Base-by-base conservation (phyloP, 1,139 yeast genomes). In the Saccharomycopsis phalli region DNA sequence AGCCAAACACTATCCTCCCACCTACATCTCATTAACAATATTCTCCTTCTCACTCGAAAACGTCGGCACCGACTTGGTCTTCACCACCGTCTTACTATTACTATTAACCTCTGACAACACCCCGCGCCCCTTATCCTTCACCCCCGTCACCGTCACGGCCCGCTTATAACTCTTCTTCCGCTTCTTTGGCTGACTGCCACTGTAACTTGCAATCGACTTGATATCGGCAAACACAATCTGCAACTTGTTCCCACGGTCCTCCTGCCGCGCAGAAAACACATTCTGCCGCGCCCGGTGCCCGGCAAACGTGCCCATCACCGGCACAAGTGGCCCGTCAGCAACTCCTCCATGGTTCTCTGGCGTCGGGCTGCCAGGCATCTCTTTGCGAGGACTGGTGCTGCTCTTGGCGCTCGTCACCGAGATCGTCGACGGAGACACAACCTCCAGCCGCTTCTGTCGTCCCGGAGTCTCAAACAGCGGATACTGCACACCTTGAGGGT, bases 271-370 rank as follows among this genome's bases (percentile, higher is more conserved):
- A n/a, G 35, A 20, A 14, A 14, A 13, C 23, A 10, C 8, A 14
- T 31, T 34, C 19, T 26, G n/a, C 16, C 30, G 31, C 19, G 25
- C 36, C 13, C 20, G 26, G 5, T 13, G 22, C 11, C 40, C 46
- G 13, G 34, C 44, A 41, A 42, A 42, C n/a, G 46, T 42, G 13
- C 46, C 46, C 46, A 42, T 42, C 6, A 31, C 17, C 6, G 46
- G 46, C 16, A 36, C 27, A 5, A 41, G 16, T 6, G 19, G 29
- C 17, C 10, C 31, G 13, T 19, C 19, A 33, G 17, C 20, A n/a
- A n/a, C n/a, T n/a, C n/a, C n/a, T n/a, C n/a, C n/a, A 30, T 21
- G 30, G 26, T 20, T 23, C 14, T 14, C 26, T 10, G 31, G 32
- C 6, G 22, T 36, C 21, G 25, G 22, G 29, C 34, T 36, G 22